Conservation (phyloP, 306 rosid genomes). For the Cucumis melo region DNA sequence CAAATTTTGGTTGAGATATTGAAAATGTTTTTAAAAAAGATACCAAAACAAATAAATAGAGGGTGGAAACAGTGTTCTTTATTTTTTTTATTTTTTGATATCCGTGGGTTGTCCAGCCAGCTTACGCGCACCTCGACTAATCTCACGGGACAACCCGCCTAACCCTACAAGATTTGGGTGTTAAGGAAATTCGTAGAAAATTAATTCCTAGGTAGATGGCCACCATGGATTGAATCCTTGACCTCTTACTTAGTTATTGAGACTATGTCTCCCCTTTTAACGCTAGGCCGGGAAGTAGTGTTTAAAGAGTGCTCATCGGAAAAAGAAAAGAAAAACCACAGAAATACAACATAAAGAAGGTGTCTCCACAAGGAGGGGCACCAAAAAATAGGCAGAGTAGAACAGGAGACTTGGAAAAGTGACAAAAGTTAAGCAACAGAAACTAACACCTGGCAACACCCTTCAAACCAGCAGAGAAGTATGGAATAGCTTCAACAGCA, state of each 20-base stretch:
- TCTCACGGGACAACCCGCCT: too few relatives aligned
- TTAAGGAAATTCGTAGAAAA: too few relatives aligned
- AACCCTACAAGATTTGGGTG: too few relatives aligned
- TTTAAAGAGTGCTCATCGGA: background rate
- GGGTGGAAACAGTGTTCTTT: background rate
- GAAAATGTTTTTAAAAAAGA: background rate
- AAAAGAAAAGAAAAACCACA: background rate
- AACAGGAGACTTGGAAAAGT: background rate
- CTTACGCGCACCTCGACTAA: too few relatives aligned
- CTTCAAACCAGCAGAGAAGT: conserved; percentile 84
- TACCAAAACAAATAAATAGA: background rate
- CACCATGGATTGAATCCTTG: too few relatives aligned
- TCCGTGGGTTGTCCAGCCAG: too few relatives aligned
- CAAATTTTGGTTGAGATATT: background rate
- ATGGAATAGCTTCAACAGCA: conserved; percentile 94
- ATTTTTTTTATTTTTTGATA: too few relatives aligned
- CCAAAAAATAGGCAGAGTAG: background rate
- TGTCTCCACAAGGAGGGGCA: background rate
- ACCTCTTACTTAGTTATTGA: too few relatives aligned
- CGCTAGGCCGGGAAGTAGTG: too few relatives aligned
- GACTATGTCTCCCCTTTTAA: too few relatives aligned
- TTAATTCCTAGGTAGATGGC: too few relatives aligned
- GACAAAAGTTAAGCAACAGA: background rate
- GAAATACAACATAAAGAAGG: background rate
- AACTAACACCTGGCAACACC: conserved; percentile 89